These are phyloP conservation scores for Solanum hybrid DNA, from an alignment of 305 asterid species.

Conservation along the genomic window DNA sequence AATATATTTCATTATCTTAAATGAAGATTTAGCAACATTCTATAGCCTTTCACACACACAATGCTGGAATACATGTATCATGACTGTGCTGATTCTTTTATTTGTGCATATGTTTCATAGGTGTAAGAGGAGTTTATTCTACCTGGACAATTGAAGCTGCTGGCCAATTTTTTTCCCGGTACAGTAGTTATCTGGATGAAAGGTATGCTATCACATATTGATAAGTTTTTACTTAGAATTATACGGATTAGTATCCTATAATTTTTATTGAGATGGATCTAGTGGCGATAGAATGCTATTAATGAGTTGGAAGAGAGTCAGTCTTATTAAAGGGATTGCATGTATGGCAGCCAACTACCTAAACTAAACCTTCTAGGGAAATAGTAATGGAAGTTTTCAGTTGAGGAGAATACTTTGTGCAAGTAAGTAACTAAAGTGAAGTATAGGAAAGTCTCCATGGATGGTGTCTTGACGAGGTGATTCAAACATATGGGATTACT, in stretches of 20 bases:
- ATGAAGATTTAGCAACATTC: not conserved
- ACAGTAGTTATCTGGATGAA: conserved; percentile 50
- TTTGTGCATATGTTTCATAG: conserved; percentile 25
- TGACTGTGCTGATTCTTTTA: not conserved
- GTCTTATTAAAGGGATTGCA: not conserved
- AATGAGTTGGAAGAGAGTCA: not conserved
- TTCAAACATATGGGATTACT: conserved; percentile 1
- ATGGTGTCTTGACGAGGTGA: not conserved
- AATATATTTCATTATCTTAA: not conserved
- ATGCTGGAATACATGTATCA: not conserved
- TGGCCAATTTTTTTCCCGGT: conserved; percentile 45
- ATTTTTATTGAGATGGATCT: not conserved
- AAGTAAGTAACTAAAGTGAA: not conserved
- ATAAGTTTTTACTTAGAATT: not conserved
- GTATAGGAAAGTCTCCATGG: not conserved
- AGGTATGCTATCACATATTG: conserved; percentile 37
- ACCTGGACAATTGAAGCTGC: conserved; percentile 68
- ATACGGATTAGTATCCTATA: not conserved
- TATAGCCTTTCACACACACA: not conserved
- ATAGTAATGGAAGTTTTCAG: not conserved
- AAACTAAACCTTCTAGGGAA: not conserved
- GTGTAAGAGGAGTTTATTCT: conserved; percentile 70
- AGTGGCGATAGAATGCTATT: not conserved
- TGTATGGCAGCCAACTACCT: not conserved
- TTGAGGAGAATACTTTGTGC: not conserved